Evolutionary conservation across 768 basidiomycete species (phyloP).

Genomic region (Russula compacta): DNA sequence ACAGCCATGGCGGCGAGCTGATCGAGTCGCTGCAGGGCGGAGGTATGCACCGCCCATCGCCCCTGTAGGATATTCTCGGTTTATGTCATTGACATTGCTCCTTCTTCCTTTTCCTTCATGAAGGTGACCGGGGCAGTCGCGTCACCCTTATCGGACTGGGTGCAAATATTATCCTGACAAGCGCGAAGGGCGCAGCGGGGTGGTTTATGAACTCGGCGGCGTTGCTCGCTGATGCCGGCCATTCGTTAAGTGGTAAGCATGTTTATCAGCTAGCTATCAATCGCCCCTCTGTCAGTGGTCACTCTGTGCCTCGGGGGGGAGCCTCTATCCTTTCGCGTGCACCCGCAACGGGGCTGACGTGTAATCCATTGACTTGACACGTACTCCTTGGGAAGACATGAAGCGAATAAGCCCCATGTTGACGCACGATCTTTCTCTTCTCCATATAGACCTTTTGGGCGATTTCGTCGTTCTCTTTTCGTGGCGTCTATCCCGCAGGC

Average conservation of each 20-base stretch:
- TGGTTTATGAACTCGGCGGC: slow-evolving; percentile 87
- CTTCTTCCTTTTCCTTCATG: not conserved
- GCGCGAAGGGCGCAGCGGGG: slow-evolving; percentile 79
- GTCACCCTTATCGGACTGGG: slow-evolving; percentile 82
- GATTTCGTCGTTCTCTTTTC: slow-evolving; percentile 88
- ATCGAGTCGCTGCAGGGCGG: slow-evolving; percentile 16
- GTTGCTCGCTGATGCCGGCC: slow-evolving; percentile 88
- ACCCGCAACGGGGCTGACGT: not conserved
- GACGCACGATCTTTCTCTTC: not conserved
- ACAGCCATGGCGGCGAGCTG: slow-evolving; percentile 13
- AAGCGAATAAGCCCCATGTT: not conserved
- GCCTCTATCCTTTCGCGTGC: not conserved
- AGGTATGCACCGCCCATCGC: slow-evolving; percentile 4
- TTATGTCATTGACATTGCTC: not conserved
- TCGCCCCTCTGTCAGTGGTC: not conserved
- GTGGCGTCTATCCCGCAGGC: slow-evolving; percentile 75
- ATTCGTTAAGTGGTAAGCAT: slow-evolving; percentile 72
- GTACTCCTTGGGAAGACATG: no score
- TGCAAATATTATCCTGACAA: slow-evolving; percentile 74
- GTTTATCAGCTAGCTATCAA: not conserved
- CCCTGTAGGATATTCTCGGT: not conserved
- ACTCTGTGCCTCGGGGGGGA: not conserved
- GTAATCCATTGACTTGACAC: not conserved
- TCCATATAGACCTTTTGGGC: slow-evolving; percentile 58
- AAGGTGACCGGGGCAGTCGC: slow-evolving; percentile 72